Percentiles rank a stretch among this genome's conserved stretches.
These are phyloP conservation scores for Diaporthe sp. DNA, from an alignment of 2,329 filamentous ascomycete species.

Conservation along the genomic window DNA sequence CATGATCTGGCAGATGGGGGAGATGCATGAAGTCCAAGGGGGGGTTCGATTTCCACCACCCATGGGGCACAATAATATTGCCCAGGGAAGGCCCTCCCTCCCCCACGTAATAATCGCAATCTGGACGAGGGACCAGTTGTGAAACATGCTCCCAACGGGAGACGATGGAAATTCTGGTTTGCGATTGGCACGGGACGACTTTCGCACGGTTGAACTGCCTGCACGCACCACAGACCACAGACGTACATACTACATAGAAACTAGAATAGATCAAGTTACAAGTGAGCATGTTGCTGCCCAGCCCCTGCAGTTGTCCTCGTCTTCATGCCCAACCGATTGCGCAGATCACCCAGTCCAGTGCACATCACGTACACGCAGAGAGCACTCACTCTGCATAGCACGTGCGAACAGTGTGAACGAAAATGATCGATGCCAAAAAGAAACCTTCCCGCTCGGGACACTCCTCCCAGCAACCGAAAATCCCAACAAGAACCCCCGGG, in stretches of 20 bases:
- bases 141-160: constrained; percentile 2
- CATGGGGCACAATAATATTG: background rate
- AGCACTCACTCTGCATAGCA: background rate
- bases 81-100: background rate
- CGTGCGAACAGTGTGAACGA: background rate
- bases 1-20: constrained; percentile 34
- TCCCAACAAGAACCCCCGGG: background rate
- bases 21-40: constrained; percentile 25
- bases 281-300: background rate
- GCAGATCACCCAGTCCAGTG: background rate
- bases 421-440: background rate
- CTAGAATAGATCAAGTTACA: constrained; percentile 12
- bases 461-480: background rate
- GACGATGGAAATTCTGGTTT: background rate
- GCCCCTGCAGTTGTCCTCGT: background rate
- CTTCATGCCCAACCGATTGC: background rate
- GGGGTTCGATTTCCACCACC: background rate
- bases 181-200: background rate
- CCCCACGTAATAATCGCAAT: background rate
- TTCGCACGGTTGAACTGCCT: background rate
- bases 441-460: background rate
- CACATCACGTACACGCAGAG: background rate
- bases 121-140: background rate
- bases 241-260: no score
- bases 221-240: background rate